Base-by-base conservation (phyloP, 2,329 filamentous ascomycete genomes). In the Aphanoascus verrucosus region DNA sequence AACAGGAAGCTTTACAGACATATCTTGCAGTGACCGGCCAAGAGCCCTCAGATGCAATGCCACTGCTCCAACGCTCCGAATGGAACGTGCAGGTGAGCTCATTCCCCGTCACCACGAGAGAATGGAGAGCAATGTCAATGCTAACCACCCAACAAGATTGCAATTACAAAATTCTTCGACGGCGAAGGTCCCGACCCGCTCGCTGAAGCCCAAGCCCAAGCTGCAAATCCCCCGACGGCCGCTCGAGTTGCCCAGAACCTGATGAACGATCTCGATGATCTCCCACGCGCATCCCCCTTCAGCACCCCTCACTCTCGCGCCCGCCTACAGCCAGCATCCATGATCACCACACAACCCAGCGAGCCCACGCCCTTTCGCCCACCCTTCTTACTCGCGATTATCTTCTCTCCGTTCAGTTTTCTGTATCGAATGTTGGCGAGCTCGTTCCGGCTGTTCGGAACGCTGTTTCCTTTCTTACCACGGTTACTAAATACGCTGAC, bases 121-220 rank as follows among this genome's bases (percentile, higher is more conserved):
- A 15, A 28, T 11, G 17, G 5, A 8, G 12, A 35, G 1, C 42
- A 1, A 4, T 35, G 14, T 23, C 23, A 19, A 19, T 50, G 40
- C 52, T 58, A 42, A 60, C 47, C 44, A 55, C 51, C 50, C 53
- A 40, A 23, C 32, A 65, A 96, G 84, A 95, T 97, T 63, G 91
- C 93, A 55, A 91, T 98, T 59, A 82, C 93, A 59, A 94, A 94
- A 66, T 97, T 97, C 79, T 98, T 96, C 67, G 93, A 98, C 64
- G 93, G 93, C 61, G 93, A 97, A 72, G 85, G 85, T 2, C 80
- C 88, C 47, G 88, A 94, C 66, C 85, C 82, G 11, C 74, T 91
- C 15, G 85, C 86, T 55, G 88, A 93, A 72, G 86, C 86, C 55
- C 77, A 93, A 72, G 86, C 86, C 55, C 77, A 83, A 49, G 78